Percentiles rank a stretch among this genome's conserved stretches.
phyloP scores from a whole-genome alignment of 805 yeast genomes.

The Nakazawaea siamensis region DNA sequence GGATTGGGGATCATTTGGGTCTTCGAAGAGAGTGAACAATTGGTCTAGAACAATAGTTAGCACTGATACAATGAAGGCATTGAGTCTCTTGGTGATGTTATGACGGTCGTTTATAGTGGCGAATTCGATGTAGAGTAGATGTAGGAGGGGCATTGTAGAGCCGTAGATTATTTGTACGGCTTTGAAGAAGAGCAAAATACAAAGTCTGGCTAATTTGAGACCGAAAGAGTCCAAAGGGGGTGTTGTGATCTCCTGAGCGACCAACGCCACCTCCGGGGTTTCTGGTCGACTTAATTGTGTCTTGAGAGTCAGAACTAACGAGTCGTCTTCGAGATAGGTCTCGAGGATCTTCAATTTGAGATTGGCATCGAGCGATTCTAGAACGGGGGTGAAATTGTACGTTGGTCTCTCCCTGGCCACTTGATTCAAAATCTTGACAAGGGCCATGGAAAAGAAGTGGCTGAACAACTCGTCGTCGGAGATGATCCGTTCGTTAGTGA shows the following conservation, averaged over 20 bases:
- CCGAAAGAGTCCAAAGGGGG: too few relatives aligned
- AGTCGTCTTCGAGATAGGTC: constrained; percentile 15
- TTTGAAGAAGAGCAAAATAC: too few relatives aligned
- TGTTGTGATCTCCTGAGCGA: too few relatives aligned
- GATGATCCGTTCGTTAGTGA: constrained; percentile 12
- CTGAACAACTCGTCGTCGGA: constrained; percentile 10
- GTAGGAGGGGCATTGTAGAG: too few relatives aligned
- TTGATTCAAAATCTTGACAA: constrained; percentile 2
- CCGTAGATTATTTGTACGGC: too few relatives aligned
- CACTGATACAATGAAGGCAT: background rate
- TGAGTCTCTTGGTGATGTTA: constrained; percentile 1
- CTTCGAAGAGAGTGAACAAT: constrained; percentile 2
- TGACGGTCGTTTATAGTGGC: constrained; percentile 3
- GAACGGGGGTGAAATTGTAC: constrained; percentile 3
- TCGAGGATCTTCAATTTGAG: constrained; percentile 14
- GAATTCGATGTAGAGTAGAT: constrained; percentile 3
- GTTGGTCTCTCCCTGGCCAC: background rate
- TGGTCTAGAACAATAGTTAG: constrained; percentile 4
- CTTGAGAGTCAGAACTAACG: constrained; percentile 12
- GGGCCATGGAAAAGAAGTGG: constrained; percentile 10
- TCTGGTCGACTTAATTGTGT: too few relatives aligned
- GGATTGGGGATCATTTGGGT: too few relatives aligned
- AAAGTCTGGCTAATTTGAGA: too few relatives aligned
- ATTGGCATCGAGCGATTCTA: constrained; percentile 11
- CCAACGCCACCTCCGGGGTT: too few relatives aligned